phyloP scores from a whole-genome alignment of 1,284 basidiomycete species.

The Austroboletus rostrupii region DNA sequence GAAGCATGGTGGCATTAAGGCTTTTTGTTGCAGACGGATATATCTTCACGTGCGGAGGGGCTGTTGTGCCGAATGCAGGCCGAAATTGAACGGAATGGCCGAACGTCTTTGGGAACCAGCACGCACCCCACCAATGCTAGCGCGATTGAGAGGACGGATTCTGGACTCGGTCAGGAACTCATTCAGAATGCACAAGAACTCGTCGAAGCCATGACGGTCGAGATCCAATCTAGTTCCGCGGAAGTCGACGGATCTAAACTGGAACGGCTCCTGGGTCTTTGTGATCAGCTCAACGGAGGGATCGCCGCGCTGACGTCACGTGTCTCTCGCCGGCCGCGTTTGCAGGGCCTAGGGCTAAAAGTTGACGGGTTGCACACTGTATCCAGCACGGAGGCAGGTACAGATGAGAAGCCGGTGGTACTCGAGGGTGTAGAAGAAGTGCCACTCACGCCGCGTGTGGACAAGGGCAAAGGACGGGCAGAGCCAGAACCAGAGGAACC shows the following conservation, averaged over 20 bases:
- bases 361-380: constrained; percentile 16
- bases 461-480: constrained; percentile 73
- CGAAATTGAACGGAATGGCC: neutral
- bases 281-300: constrained; percentile 63
- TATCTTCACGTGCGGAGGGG: constrained; percentile 40
- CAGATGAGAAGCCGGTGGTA: neutral
- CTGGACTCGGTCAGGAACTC: constrained; percentile 29
- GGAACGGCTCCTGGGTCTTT: constrained; percentile 66
- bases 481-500: constrained; percentile 61
- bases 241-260: constrained; percentile 51
- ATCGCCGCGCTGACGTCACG: constrained; percentile 40
- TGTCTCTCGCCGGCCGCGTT: constrained; percentile 30
- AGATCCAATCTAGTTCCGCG: constrained; percentile 48
- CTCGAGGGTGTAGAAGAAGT: constrained; percentile 35
- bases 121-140: neutral
- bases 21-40: constrained; percentile 3
- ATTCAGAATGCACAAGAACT: constrained; percentile 49
- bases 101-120: neutral
- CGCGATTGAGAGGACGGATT: neutral
- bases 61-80: constrained; percentile 47
- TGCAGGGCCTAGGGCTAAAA: constrained; percentile 49
- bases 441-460: constrained; percentile 57
- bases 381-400: neutral
- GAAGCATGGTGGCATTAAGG: neutral
- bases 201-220: constrained; percentile 50